Percentiles rank a stretch among this genome's conserved stretches.
These are phyloP conservation scores for Medicago lupulina DNA, from an alignment of 306 rosid species.

Conservation along the genomic window DNA sequence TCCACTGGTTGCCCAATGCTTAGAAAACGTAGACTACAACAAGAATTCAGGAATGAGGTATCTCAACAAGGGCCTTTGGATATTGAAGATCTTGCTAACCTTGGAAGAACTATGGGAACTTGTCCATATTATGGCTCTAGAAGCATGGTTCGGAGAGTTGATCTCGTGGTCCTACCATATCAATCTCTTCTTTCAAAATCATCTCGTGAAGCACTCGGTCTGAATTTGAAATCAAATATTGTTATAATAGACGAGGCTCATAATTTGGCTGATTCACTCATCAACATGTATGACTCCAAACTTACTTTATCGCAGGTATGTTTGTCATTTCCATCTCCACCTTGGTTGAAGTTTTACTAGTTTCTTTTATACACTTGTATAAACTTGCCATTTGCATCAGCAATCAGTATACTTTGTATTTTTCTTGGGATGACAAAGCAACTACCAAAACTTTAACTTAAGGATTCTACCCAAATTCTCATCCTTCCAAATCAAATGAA, in stretches of 20 bases:
- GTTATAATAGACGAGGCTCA: conserved; percentile 93
- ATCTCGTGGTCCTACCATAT: conserved; percentile 95
- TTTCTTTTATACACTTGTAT: conserved; percentile 17
- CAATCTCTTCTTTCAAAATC: conserved; percentile 94
- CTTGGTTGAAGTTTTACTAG: conserved; percentile 30
- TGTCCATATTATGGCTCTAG: conserved; percentile 98
- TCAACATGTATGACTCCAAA: conserved; percentile 85
- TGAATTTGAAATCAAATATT: conserved; percentile 76
- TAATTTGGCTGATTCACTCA: conserved; percentile 93
- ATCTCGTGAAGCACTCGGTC: conserved; percentile 94
- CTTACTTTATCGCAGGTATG: conserved; percentile 76
- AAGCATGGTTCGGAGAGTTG: conserved; percentile 76
- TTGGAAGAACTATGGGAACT: conserved; percentile 77
- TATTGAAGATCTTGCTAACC: conserved; percentile 91
- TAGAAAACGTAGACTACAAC: conserved; percentile 66
- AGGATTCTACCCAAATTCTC: not conserved
- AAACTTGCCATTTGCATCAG: conserved; percentile 15
- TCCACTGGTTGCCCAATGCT: conserved; percentile 95
- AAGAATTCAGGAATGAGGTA: conserved; percentile 67
- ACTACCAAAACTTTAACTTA: not conserved
- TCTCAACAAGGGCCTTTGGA: conserved; percentile 85
- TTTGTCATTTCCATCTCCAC: conserved; percentile 26
- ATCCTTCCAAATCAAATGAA: conserved; percentile 4
- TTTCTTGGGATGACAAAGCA: not conserved
- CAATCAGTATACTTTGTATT: not conserved